Conservation (phyloP, 176 grass and related monocot genomes). For the Luzula sylvatica region DNA sequence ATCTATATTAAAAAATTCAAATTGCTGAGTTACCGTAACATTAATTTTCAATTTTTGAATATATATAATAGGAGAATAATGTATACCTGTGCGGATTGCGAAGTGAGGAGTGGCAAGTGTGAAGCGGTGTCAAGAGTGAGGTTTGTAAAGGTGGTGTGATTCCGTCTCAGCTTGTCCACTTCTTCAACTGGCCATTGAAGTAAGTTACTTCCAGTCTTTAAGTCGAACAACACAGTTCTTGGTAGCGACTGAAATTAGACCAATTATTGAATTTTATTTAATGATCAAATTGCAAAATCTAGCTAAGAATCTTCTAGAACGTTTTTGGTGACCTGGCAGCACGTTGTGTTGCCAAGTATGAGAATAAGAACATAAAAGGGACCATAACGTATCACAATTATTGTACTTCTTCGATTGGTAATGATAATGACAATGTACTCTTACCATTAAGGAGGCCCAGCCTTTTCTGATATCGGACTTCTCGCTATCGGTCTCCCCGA, state of each 20-base stretch:
- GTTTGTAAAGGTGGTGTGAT: slow-evolving; percentile 33
- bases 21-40: no score
- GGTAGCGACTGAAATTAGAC: slow-evolving; percentile 39
- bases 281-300: no score
- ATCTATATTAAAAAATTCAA: no score
- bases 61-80: no score
- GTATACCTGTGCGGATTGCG: slow-evolving; percentile 46
- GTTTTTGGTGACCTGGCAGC: neutral
- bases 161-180: slow-evolving; percentile 45
- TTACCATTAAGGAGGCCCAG: slow-evolving; percentile 87
- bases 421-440: no score
- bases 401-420: no score
- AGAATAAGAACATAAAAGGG: neutral
- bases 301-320: no score
- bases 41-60: no score
- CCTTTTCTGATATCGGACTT: slow-evolving; percentile 65
- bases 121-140: slow-evolving; percentile 53
- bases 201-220: slow-evolving; percentile 62
- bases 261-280: no score
- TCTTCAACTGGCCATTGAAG: slow-evolving; percentile 89
- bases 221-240: slow-evolving; percentile 65
- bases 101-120: slow-evolving; percentile 35
- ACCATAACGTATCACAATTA: slow-evolving; percentile 1
- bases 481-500: slow-evolving; percentile 78
- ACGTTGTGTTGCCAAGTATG: slow-evolving; percentile 4